These are phyloP conservation scores for Aspergillus haitiensis DNA, from an alignment of 495 filamentous ascomycete genomes.

Conservation along the genomic window DNA sequence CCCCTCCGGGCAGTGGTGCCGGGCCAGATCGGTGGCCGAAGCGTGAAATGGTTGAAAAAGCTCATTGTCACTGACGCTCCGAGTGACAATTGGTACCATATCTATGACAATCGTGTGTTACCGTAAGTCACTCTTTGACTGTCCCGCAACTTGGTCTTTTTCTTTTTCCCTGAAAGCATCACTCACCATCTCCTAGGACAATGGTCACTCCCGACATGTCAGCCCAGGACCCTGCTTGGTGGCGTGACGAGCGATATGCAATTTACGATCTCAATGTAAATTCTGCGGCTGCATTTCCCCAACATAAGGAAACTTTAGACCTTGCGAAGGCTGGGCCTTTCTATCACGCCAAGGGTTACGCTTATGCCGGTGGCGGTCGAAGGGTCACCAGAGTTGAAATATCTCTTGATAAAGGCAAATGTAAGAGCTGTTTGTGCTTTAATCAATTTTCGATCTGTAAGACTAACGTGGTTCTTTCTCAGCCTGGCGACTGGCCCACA, in stretches of 20 bases:
- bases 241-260: slow-evolving; percentile 89
- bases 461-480: slow-evolving; percentile 20
- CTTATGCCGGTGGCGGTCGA: slow-evolving; percentile 87
- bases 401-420: slow-evolving; percentile 78
- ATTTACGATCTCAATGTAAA: slow-evolving; percentile 95
- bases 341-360: slow-evolving; percentile 78
- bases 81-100: slow-evolving; percentile 96
- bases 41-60: slow-evolving; percentile 92
- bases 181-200: slow-evolving; percentile 46
- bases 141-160: background rate
- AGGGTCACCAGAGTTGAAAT: slow-evolving; percentile 82
- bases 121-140: slow-evolving; percentile 47
- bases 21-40: slow-evolving; percentile 90
- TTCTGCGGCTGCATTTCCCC: slow-evolving; percentile 77
- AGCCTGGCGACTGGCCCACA: slow-evolving; percentile 78
- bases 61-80: slow-evolving; percentile 76
- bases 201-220: slow-evolving; percentile 83
- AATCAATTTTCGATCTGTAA: background rate
- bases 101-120: slow-evolving; percentile 89
- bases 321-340: slow-evolving; percentile 47
- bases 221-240: slow-evolving; percentile 71
- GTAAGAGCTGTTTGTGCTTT: slow-evolving; percentile 22
- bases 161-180: background rate
- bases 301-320: slow-evolving; percentile 72
- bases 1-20: slow-evolving; percentile 85